These are phyloP conservation scores for Pythium coloratum DNA, from an alignment of 352 stramenopile genomes.

Conservation along the genomic window DNA sequence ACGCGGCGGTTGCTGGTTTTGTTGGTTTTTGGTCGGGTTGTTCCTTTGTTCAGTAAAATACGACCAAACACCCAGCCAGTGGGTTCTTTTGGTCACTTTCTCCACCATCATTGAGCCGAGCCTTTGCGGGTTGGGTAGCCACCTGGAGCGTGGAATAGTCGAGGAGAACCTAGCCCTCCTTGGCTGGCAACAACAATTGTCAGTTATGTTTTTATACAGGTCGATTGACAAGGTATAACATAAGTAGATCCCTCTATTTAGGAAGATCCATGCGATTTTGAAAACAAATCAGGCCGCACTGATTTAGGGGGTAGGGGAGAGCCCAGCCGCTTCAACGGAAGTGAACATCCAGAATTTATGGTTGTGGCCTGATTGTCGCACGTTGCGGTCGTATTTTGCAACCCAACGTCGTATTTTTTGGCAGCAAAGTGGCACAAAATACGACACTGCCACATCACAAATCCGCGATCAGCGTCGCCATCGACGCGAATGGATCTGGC, in stretches of 20 bases:
- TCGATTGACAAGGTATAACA: neutral
- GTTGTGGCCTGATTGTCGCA: neutral
- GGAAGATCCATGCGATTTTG: neutral
- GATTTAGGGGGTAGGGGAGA: neutral
- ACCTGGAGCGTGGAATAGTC: neutral
- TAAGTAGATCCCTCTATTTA: neutral
- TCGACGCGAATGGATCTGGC: neutral
- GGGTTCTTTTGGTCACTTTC: neutral
- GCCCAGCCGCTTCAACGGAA: neutral
- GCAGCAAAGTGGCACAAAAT: neutral
- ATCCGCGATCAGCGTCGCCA: neutral
- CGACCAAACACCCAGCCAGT: neutral
- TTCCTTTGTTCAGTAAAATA: neutral
- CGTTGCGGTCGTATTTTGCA: neutral
- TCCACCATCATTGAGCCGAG: neutral
- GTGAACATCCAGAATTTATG: constrained; percentile 1
- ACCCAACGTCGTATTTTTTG: neutral
- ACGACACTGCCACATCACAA: neutral
- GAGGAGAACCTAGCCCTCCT: neutral
- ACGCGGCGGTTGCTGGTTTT: neutral
- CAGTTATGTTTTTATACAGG: neutral
- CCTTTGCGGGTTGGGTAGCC: neutral
- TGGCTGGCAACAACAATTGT: neutral
- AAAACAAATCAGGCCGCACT: constrained; percentile 1
- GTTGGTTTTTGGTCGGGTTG: neutral